phyloP scores from a whole-genome alignment of 1,284 basidiomycete species.

The Ustilago vetiveriae region DNA sequence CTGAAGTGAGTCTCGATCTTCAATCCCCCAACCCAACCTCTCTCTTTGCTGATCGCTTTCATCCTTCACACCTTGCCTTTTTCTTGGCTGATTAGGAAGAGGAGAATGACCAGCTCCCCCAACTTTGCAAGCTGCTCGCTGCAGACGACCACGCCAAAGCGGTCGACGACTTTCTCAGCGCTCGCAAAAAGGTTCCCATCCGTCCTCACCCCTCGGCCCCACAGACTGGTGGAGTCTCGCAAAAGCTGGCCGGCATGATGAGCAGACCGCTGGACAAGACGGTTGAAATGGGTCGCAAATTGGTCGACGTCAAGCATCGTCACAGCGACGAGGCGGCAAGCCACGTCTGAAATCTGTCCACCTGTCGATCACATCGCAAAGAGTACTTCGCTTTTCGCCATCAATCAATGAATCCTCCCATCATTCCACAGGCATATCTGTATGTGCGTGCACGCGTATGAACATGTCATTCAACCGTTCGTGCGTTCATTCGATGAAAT shows the following conservation, averaged over 20 bases:
- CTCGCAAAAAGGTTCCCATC: slow-evolving; percentile 47
- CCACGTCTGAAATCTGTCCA: background rate
- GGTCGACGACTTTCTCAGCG: slow-evolving; percentile 46
- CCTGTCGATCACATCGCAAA: too few species aligned
- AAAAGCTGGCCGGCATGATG: slow-evolving; percentile 41
- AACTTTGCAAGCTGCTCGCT: slow-evolving; percentile 26
- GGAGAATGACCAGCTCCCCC: slow-evolving; percentile 32
- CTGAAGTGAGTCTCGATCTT: slow-evolving; percentile 2
- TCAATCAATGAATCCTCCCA: too few species aligned
- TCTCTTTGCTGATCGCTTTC: too few species aligned
- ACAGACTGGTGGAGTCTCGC: slow-evolving; percentile 52
- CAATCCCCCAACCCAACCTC: too few species aligned
- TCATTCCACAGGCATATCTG: too few species aligned
- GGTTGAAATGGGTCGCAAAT: slow-evolving; percentile 17
- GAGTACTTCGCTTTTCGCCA: too few species aligned
- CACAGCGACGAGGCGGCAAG: slow-evolving; percentile 19
- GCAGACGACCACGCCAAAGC: slow-evolving; percentile 46
- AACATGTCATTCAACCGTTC: too few species aligned
- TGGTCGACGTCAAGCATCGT: slow-evolving; percentile 35
- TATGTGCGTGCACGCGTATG: too few species aligned
- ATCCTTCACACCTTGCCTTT: background rate
- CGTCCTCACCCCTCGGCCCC: slow-evolving; percentile 59
- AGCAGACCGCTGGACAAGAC: slow-evolving; percentile 24
- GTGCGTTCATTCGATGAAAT: slow-evolving; percentile 24
- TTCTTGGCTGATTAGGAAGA: slow-evolving; percentile 24